phyloP scores from a whole-genome alignment of 169 alveolate genomes.

The Blepharisma undulans region DNA sequence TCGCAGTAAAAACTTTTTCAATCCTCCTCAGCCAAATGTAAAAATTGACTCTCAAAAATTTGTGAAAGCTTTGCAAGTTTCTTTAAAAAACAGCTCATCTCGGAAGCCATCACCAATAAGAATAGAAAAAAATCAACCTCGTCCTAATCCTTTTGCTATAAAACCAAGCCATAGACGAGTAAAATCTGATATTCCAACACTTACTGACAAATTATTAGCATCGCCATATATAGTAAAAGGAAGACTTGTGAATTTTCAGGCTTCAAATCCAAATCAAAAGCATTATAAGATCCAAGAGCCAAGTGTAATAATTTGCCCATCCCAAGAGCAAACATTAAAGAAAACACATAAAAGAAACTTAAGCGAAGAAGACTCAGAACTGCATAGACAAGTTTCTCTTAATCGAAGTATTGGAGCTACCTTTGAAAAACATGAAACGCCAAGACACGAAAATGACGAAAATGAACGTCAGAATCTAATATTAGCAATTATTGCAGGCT shows the following conservation, averaged over 20 bases:
- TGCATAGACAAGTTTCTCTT: neutral
- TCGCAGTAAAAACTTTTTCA: neutral
- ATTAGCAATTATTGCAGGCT: neutral
- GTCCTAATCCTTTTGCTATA: neutral
- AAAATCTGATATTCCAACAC: neutral
- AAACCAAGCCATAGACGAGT: neutral
- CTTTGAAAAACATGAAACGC: neutral
- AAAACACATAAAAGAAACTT: neutral
- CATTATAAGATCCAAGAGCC: neutral
- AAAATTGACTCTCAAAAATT: neutral
- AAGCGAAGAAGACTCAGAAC: neutral
- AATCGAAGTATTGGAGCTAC: neutral
- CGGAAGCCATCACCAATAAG: neutral
- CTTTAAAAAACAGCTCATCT: neutral
- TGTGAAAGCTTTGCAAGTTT: neutral
- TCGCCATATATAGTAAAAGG: neutral
- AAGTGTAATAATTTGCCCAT: neutral
- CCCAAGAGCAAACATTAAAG: neutral
- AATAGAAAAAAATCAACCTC: neutral
- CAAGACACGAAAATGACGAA: neutral
- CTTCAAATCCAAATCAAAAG: neutral
- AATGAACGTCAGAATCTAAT: neutral
- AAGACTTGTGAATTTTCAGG: neutral
- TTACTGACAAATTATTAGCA: neutral
- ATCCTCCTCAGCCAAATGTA: neutral